Conservation (phyloP, 1,284 basidiomycete genomes). For the Moesziomyces antarcticus region DNA sequence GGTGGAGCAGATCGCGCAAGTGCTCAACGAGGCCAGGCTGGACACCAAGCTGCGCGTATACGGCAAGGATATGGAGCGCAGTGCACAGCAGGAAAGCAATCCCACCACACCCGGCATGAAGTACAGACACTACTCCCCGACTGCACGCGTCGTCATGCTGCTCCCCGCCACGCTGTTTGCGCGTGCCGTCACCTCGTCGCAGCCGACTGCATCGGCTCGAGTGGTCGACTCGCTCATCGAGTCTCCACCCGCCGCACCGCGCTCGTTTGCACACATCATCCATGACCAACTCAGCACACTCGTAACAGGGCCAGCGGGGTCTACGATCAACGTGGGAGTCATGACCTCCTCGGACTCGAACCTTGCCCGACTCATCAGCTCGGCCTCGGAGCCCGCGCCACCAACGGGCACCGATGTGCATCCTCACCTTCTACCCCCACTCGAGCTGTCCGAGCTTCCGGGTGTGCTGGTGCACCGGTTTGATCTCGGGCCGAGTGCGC, state of each 20-base stretch:
- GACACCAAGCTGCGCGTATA: slow-evolving; percentile 55
- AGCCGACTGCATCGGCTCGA: slow-evolving; percentile 3
- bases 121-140: slow-evolving; percentile 95
- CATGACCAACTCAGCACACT: slow-evolving; percentile 18
- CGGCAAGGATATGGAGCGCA: slow-evolving; percentile 61
- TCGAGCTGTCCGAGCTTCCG: slow-evolving; percentile 2
- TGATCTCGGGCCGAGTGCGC: slow-evolving; percentile 74
- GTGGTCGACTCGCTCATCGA: slow-evolving; percentile 28
- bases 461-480: slow-evolving; percentile 58
- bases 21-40: slow-evolving; percentile 28
- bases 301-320: not conserved
- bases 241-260: not conserved
- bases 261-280: slow-evolving; percentile 23
- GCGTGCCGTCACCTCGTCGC: slow-evolving; percentile 5
- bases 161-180: slow-evolving; percentile 27
- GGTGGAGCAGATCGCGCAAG: slow-evolving; percentile 75
- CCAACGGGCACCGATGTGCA: not conserved
- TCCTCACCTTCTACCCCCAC: slow-evolving; percentile 16
- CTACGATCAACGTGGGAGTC: slow-evolving; percentile 35
- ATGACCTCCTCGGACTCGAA: slow-evolving; percentile 48
- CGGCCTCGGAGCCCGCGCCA: not conserved
- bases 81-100: slow-evolving; percentile 47
- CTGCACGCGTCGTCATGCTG: slow-evolving; percentile 57
- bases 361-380: slow-evolving; percentile 10
- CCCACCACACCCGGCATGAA: slow-evolving; percentile 99